Evolutionary conservation across 352 stramenopile genomes (phyloP), one percentile per base, ranked within the genome.

Genomic region (Blastocystis sp.): DNA sequence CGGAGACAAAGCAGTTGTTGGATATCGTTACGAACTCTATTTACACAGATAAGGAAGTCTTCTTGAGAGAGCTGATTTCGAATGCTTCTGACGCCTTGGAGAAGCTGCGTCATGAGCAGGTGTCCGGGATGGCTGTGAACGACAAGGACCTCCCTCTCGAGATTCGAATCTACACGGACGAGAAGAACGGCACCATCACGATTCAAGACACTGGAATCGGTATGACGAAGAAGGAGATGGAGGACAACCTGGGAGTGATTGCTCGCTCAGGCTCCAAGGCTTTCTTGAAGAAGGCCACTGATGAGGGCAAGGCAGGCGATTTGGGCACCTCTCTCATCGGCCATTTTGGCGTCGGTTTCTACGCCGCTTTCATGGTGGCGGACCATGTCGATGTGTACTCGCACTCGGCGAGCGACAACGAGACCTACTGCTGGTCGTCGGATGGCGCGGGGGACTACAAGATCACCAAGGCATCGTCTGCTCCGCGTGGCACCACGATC

Each of bases 261-360:
- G 98, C 98, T 18, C 94, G 96, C 45, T 98, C 94, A 20, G 98
- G 98, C 50, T 98, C 95, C 54, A 98, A 98, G 91, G 94, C 94
- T 7, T 99, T 99, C 90, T 90, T 99, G 45, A 93, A 98, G 81
- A 93, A 97, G 90, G 90, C 97, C 87, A 95, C 95, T 68, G 93
- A 95, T 68, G 93, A 76, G 91, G 90, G 76, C 39, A 93, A 91
- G 82, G 91, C 90, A 18, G 89, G 85, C 43, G 90, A 76, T 56
- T 79, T 63, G 79, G 90, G 76, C 63, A 91, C 53, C 79, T 93
- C 73, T 56, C 56, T 92, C 34, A 99, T 99, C 90, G 98, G 98
- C 53, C 98, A 99, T 91, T 99, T 99, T 90, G 98, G 98, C 34
- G 98, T 99, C 39, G 98, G 98, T 18, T 99, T 99, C 91, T 99